A percentile compares a stretch with the other conserved stretches of the same genome.
These are phyloP conservation scores for Boletales sp. DNA, from an alignment of 768 basidiomycete genomes.

Conservation along the genomic window DNA sequence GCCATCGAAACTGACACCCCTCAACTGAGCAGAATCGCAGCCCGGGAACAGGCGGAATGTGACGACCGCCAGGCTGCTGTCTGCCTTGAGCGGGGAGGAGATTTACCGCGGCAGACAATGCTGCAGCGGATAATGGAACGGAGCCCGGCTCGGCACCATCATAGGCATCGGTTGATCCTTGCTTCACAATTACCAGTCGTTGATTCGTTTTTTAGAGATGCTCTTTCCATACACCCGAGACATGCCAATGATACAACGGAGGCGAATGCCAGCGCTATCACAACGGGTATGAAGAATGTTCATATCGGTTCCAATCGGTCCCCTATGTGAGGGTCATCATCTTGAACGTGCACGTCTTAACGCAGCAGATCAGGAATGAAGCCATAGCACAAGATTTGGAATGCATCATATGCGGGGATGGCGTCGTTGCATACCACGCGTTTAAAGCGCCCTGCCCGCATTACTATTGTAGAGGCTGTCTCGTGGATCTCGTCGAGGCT, in stretches of 20 bases:
- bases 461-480: slow-evolving; percentile 44
- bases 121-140: slow-evolving; percentile 14
- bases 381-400: neutral
- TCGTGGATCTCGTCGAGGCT: slow-evolving; percentile 37
- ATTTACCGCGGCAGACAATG: slow-evolving; percentile 15
- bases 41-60: slow-evolving; percentile 35
- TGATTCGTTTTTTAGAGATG: too few species aligned
- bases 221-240: neutral
- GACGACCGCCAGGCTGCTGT: slow-evolving; percentile 43
- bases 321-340: slow-evolving; percentile 1
- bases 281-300: neutral
- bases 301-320: neutral
- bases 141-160: too few species aligned
- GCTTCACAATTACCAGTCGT: too few species aligned
- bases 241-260: neutral
- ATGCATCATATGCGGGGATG: slow-evolving; percentile 45
- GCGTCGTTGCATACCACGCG: slow-evolving; percentile 13
- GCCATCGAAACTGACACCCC: slow-evolving; percentile 36
- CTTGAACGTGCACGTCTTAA: neutral
- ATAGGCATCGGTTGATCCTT: too few species aligned
- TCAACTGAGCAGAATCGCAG: slow-evolving; percentile 28
- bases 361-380: neutral
- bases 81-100: slow-evolving; percentile 31
- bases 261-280: neutral
- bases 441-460: slow-evolving; percentile 45